Evolutionary conservation across 305 asterid genomes (phyloP).

Genomic region (Solanum hybrid): DNA sequence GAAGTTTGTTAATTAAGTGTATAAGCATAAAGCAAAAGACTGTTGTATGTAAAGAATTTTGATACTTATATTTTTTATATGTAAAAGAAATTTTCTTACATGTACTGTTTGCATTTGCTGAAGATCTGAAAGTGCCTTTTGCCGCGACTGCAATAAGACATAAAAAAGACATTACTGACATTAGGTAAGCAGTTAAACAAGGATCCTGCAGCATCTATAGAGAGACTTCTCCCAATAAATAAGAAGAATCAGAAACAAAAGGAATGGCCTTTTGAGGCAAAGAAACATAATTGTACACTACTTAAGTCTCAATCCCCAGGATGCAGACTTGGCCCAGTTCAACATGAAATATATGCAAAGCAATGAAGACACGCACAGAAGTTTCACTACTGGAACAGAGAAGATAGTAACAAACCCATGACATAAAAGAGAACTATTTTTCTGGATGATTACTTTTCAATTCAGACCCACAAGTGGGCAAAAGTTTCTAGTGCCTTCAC

Average conservation of each 20-base stretch:
- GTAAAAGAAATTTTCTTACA: conserved; percentile 37
- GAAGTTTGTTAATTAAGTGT: not conserved
- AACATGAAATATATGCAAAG: not conserved
- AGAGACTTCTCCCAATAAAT: not conserved
- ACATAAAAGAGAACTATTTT: not conserved
- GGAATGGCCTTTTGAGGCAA: not conserved
- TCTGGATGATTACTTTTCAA: not conserved
- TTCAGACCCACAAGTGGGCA: not conserved
- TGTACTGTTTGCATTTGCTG: conserved; percentile 88
- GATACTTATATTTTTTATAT: conserved; percentile 11
- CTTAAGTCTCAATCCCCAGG: not conserved
- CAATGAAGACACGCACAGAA: not conserved
- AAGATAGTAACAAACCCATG: not conserved
- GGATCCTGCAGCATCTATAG: not conserved
- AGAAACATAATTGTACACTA: not conserved
- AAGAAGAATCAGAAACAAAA: not conserved
- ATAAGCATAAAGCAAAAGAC: not conserved
- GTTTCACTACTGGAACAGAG: not conserved
- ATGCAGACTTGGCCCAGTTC: not conserved
- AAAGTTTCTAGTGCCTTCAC: not conserved
- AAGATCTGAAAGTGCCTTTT: conserved; percentile 80
- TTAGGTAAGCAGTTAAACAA: not conserved
- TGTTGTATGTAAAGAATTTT: not conserved
- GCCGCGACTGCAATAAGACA: conserved; percentile 74
- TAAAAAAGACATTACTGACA: conserved; percentile 4